These are phyloP conservation scores for Colletotrichum sp. DNA, from an alignment of 2,329 filamentous ascomycete species.

Conservation along the genomic window DNA sequence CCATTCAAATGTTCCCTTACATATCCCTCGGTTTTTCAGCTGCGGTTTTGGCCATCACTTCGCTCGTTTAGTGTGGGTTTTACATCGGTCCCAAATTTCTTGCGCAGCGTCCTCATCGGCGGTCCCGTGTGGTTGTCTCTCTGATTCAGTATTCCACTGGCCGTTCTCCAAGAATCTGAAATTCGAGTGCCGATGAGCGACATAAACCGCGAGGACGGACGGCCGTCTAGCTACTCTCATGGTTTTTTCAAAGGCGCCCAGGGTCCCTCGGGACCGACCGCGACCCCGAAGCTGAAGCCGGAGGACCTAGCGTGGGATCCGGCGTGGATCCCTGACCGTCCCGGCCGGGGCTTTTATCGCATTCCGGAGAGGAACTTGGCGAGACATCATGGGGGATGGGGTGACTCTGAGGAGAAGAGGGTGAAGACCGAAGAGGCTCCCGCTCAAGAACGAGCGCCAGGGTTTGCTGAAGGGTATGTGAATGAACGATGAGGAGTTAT, in stretches of 20 bases:
- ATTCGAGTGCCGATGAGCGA: background rate
- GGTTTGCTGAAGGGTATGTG: no score
- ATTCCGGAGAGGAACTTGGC: background rate
- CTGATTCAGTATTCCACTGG: background rate
- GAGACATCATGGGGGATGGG: background rate
- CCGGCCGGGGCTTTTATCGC: background rate
- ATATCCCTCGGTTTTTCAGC: background rate
- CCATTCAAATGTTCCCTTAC: accelerated
- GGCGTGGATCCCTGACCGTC: background rate
- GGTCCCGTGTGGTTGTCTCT: background rate
- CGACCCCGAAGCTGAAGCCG: background rate
- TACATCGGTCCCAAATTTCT: background rate
- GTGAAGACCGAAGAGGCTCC: background rate
- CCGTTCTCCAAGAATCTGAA: background rate
- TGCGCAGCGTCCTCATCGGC: background rate
- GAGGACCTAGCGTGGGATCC: background rate
- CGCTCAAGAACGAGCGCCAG: background rate
- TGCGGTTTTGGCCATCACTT: background rate
- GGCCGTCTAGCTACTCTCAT: background rate
- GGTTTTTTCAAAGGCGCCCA: background rate
- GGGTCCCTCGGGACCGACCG: background rate
- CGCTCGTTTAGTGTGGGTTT: background rate
- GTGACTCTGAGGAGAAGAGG: background rate
- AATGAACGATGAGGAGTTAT: no score
- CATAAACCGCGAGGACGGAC: background rate